phyloP scores from a whole-genome alignment of 345 rosid genomes.

The Nasturtium officinale region DNA sequence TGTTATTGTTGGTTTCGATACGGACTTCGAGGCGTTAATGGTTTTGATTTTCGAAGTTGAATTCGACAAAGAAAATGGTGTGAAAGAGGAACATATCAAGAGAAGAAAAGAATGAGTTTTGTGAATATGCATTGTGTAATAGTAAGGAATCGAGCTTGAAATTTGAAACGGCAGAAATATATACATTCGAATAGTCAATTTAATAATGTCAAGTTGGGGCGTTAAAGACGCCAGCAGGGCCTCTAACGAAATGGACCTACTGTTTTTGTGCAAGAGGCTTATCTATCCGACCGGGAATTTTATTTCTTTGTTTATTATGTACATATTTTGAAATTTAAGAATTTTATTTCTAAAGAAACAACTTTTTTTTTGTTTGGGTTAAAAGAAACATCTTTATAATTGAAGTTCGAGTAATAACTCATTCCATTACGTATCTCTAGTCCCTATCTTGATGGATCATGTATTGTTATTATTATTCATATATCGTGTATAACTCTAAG shows the following conservation, averaged over 20 bases:
- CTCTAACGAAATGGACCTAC: constrained; percentile 3
- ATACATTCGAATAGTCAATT: background rate
- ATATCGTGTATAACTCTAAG: constrained; percentile 20
- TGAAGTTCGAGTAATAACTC: constrained; percentile 17
- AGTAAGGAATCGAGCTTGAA: background rate
- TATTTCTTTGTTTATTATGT: too few species aligned
- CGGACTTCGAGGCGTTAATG: background rate
- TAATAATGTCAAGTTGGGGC: background rate
- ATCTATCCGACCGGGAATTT: background rate
- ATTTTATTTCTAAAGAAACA: too few species aligned
- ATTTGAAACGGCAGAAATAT: background rate
- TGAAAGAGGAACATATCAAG: background rate
- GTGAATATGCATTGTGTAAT: background rate
- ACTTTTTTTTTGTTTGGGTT: too few species aligned
- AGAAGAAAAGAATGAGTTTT: background rate
- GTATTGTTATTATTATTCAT: background rate
- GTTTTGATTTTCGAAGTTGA: background rate
- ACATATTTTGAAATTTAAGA: too few species aligned
- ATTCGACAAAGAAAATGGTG: background rate
- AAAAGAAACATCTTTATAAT: background rate
- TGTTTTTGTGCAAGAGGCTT: background rate
- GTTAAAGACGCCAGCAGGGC: background rate
- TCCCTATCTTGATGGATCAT: background rate
- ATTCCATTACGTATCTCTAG: background rate
- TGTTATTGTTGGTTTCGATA: background rate